phyloP scores from a whole-genome alignment of 2,329 filamentous ascomycete species.

The Curvularia lunata region DNA sequence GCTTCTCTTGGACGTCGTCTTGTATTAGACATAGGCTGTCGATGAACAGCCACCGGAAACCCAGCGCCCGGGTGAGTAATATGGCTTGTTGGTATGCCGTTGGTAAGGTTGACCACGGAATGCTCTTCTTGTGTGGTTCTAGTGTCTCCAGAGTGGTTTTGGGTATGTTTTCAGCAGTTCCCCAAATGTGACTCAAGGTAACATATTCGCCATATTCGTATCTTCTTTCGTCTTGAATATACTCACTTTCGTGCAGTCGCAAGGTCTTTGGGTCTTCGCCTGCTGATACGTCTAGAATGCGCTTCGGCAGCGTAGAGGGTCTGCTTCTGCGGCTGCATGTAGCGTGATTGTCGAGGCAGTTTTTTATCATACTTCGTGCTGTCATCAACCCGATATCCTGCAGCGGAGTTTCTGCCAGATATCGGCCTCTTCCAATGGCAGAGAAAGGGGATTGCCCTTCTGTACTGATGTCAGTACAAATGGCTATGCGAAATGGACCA shows the following conservation, averaged over 20 bases:
- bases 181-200: conserved; percentile 45
- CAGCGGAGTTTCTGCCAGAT: conserved; percentile 38
- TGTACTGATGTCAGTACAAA: conserved; percentile 27
- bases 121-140: conserved; percentile 35
- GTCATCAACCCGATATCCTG: conserved; percentile 37
- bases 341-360: conserved; percentile 40
- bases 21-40: conserved; percentile 45
- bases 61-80: conserved; percentile 43
- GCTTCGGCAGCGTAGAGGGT: conserved; percentile 36
- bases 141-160: conserved; percentile 41
- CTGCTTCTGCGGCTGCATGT: conserved; percentile 34
- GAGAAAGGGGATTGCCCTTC: conserved; percentile 45
- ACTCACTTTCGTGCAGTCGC: conserved; percentile 38
- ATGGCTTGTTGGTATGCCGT: conserved; percentile 47
- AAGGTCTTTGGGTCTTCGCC: conserved; percentile 40
- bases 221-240: conserved; percentile 31
- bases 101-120: conserved; percentile 39
- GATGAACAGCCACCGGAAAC: conserved; percentile 47
- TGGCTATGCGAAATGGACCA: conserved; percentile 5
- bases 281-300: conserved; percentile 39
- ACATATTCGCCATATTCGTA: conserved; percentile 44
- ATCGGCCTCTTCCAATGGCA: conserved; percentile 43
- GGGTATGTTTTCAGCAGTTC: conserved; percentile 33
- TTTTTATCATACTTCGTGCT: conserved; percentile 36
- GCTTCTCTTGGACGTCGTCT: conserved; percentile 37